Evolutionary conservation across 2,329 filamentous ascomycete genomes (phyloP).

Genomic region (Fusarium graminum): DNA sequence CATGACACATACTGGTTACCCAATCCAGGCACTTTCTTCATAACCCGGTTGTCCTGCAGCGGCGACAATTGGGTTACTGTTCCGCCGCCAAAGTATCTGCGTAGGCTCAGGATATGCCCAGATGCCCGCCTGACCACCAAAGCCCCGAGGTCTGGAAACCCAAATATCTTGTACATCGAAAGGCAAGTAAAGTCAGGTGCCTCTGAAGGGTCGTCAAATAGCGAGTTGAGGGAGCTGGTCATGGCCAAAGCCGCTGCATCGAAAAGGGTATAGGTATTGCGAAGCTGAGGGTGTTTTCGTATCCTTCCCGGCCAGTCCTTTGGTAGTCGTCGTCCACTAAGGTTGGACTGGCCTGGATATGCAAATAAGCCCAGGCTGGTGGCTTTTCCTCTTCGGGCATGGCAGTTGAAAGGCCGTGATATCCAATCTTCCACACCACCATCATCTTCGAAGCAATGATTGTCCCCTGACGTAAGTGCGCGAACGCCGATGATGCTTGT

Average conservation of each 20-base stretch:
- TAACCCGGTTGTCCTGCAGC: conserved; percentile 41
- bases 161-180: conserved; percentile 76
- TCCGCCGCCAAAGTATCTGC: conserved; percentile 76
- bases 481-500: conserved; percentile 77
- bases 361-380: conserved; percentile 64
- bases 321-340: conserved; percentile 74
- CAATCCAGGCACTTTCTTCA: conserved; percentile 57
- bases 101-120: conserved; percentile 65
- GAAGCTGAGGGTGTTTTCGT: conserved; percentile 46
- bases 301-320: conserved; percentile 64
- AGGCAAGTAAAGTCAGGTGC: conserved; percentile 73
- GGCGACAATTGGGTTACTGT: conserved; percentile 69
- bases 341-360: conserved; percentile 78
- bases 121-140: conserved; percentile 69
- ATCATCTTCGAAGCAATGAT: conserved; percentile 72
- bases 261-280: conserved; percentile 63
- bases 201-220: conserved; percentile 63
- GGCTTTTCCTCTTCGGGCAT: conserved; percentile 27
- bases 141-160: conserved; percentile 73
- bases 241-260: conserved; percentile 76
- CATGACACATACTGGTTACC: conserved; percentile 54
- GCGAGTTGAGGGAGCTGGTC: conserved; percentile 66
- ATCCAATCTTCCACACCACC: conserved; percentile 62
- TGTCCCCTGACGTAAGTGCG: conserved; percentile 68
- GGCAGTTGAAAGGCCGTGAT: conserved; percentile 40